Evolutionary conservation across 1,284 basidiomycete genomes (phyloP), one percentile per base, ranked within the genome.

Genomic region (Irpex sp.): DNA sequence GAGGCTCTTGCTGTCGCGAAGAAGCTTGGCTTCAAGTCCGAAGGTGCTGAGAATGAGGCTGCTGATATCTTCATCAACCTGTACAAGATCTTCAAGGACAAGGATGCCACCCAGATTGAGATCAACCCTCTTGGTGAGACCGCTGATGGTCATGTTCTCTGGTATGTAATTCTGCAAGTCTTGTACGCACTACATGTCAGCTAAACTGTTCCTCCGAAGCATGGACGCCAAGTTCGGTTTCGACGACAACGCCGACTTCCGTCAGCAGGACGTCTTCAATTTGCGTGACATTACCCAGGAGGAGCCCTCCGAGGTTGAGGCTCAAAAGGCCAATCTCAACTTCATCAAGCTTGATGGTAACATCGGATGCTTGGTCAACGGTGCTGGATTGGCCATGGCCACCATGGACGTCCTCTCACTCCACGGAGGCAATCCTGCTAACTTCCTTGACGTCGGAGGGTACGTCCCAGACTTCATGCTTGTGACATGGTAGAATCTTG

Each of bases 181-280:
- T 55, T 11, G n/a, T 13, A 26, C 6, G 31, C 13, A 13, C 9
- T 31, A 8, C n/a, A n/a, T n/a, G n/a, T n/a, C n/a, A n/a, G n/a
- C n/a, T n/a, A n/a, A n/a, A n/a, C n/a, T n/a, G n/a, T n/a, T n/a
- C n/a, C n/a, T n/a, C n/a, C n/a, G n/a, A n/a, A 95, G 96, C 83
- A 99, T 99, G 97, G 97, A 99, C 77, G 97, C 97, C 75, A 99
- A 99, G 80, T 94, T 99, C 68, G 96, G 96, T 49, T 99, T 99
- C 72, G 97, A 99, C 74, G 97, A 99, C 77, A 99, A 99, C 74
- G 97, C 97, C 58, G 95, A 96, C 73, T 99, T 99, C 87, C 91
- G 97, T 68, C 97, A 99, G 77, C 78, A 89, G 72, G 96, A 97
- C 69, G 77, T 98, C 63, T 99, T 98, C 75, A 82, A 82, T 62